Conservation (phyloP, 208 protist species). For the Trypanosoma conorhini region DNA sequence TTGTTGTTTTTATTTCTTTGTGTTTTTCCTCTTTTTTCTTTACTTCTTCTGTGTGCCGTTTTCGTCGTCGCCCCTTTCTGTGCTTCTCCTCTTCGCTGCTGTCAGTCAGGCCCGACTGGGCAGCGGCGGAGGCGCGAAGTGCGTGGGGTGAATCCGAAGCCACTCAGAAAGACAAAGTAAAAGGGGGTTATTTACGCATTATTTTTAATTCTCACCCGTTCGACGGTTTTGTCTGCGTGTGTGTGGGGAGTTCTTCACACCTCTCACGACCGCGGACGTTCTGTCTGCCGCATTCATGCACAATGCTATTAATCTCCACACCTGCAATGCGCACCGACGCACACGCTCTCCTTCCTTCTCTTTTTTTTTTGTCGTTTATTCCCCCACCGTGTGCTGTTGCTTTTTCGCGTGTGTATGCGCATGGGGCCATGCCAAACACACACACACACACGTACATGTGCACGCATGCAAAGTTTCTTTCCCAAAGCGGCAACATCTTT, state of each 20-base stretch:
- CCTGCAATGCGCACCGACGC: not conserved
- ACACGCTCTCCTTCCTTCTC: constrained; percentile 13
- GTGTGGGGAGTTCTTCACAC: not conserved
- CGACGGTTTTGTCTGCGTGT: not conserved
- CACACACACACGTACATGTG: constrained; percentile 14
- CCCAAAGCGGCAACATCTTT: constrained; percentile 19
- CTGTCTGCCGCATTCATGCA: not conserved
- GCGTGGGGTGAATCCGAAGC: not conserved
- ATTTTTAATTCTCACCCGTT: not conserved
- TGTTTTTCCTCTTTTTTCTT: constrained; percentile 4
- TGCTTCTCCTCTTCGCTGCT: not conserved
- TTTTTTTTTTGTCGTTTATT: constrained; percentile 23
- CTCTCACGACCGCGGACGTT: not conserved
- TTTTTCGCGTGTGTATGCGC: not conserved
- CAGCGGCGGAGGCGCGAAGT: not conserved
- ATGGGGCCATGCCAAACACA: constrained; percentile 6
- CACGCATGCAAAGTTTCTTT: constrained; percentile 19
- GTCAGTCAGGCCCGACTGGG: not conserved
- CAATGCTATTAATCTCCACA: not conserved
- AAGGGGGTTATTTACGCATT: not conserved
- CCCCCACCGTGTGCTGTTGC: not conserved
- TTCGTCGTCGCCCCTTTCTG: not conserved
- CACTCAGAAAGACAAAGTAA: not conserved
- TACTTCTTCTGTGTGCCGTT: not conserved
- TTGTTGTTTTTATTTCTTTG: constrained; percentile 8